A percentile compares a stretch with the other conserved stretches of the same genome.
Conservation (phyloP, 257 asterid genomes). For the Salvia rosmarinus region DNA sequence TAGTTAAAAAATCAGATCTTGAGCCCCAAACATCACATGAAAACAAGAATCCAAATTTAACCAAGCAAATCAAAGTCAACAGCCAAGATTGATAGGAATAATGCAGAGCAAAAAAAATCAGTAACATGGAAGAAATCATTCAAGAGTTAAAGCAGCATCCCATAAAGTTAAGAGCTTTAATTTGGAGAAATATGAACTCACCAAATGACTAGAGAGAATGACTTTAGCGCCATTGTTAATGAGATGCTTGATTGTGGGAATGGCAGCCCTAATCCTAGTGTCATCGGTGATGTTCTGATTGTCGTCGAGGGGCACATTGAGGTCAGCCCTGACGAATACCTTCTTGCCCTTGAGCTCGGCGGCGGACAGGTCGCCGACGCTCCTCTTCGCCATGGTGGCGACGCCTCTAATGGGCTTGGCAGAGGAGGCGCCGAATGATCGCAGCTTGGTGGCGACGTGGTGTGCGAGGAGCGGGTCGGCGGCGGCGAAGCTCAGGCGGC, state of each 20-base stretch:
- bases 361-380: constrained; percentile 61
- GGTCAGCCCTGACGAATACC: constrained; percentile 74
- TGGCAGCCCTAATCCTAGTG: constrained; percentile 79
- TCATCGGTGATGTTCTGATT: constrained; percentile 69
- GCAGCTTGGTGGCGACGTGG: constrained; percentile 61
- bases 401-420: constrained; percentile 58
- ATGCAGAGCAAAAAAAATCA: background rate
- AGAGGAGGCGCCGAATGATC: constrained; percentile 40
- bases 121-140: background rate
- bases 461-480: constrained; percentile 49
- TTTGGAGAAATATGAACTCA: constrained; percentile 17
- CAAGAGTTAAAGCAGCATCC: no score
- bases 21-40: background rate
- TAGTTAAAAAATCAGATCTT: background rate
- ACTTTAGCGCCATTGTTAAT: constrained; percentile 70
- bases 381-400: constrained; percentile 64
- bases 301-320: constrained; percentile 79
- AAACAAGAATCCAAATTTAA: constrained; percentile 14
- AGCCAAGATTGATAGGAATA: background rate
- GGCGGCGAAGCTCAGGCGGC: constrained; percentile 57
- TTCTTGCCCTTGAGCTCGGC: constrained; percentile 72
- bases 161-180: background rate
- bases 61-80: constrained; percentile 25
- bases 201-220: constrained; percentile 48
- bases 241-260: constrained; percentile 72